phyloP scores from a whole-genome alignment of 805 yeast genomes.

The Priceomyces medius region DNA sequence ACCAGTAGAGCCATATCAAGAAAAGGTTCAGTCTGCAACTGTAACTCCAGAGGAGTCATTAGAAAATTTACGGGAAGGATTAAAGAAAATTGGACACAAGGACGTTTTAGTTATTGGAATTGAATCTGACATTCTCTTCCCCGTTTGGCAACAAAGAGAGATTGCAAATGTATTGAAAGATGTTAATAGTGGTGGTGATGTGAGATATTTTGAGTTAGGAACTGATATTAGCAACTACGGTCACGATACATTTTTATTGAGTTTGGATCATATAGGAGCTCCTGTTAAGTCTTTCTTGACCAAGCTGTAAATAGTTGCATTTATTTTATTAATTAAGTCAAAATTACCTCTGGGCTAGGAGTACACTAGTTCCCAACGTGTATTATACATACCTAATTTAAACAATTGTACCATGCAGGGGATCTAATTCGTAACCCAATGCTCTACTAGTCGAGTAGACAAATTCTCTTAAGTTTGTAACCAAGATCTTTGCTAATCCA shows the following conservation, averaged over 20 bases:
- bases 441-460: slow-evolving; percentile 46
- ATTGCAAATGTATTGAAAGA: slow-evolving; percentile 58
- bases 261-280: slow-evolving; percentile 74
- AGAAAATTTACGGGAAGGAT: slow-evolving; percentile 64
- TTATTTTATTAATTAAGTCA: neutral
- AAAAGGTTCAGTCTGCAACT: slow-evolving; percentile 47
- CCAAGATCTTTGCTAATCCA: slow-evolving; percentile 68
- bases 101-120: slow-evolving; percentile 83
- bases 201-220: slow-evolving; percentile 71
- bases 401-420: slow-evolving; percentile 50
- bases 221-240: slow-evolving; percentile 80
- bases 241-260: slow-evolving; percentile 86
- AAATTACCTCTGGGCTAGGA: neutral
- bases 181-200: slow-evolving; percentile 25
- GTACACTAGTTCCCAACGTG: slow-evolving; percentile 2
- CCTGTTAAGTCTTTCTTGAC: slow-evolving; percentile 65
- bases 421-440: slow-evolving; percentile 67
- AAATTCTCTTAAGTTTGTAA: slow-evolving; percentile 50
- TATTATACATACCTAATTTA: slow-evolving; percentile 14
- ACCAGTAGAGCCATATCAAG: slow-evolving; percentile 53
- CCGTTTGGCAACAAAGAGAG: slow-evolving; percentile 92
- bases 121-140: slow-evolving; percentile 88
- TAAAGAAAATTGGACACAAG: slow-evolving; percentile 59
- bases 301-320: neutral
- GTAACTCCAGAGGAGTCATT: slow-evolving; percentile 55